Evolutionary conservation across 192 early-diverging fungal species (phyloP).

Genomic region (Linnemannia exigua): DNA sequence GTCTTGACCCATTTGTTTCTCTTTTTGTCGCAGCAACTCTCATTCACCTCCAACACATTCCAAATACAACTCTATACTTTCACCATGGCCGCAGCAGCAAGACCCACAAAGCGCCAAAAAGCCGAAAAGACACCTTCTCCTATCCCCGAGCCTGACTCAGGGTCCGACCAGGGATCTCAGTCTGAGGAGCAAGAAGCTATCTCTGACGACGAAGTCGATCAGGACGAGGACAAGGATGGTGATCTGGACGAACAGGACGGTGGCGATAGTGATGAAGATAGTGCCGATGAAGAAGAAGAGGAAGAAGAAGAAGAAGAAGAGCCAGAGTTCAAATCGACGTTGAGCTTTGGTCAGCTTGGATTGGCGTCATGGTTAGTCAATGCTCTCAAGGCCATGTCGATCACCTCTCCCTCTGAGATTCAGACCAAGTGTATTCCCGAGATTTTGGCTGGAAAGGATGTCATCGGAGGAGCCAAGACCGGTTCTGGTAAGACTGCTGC

Average conservation of each 20-base stretch:
- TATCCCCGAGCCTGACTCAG: not conserved
- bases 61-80: not conserved
- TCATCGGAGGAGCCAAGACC: constrained; percentile 96
- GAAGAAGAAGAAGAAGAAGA: constrained; percentile 59
- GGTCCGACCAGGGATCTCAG: not conserved
- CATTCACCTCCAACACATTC: not conserved
- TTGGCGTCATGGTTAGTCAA: constrained; percentile 87
- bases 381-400: constrained; percentile 84
- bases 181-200: not conserved
- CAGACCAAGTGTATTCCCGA: constrained; percentile 89
- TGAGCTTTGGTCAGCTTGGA: constrained; percentile 79
- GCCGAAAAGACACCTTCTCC: not conserved
- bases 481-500: constrained; percentile 98
- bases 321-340: constrained; percentile 13
- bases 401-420: constrained; percentile 91
- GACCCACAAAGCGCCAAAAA: constrained; percentile 18
- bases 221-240: not conserved
- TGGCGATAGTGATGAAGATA: not conserved
- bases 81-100: constrained; percentile 2
- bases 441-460: constrained; percentile 82
- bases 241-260: not conserved
- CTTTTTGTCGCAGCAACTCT: not conserved
- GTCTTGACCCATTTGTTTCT: not conserved
- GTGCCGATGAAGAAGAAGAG: constrained; percentile 3
- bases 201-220: not conserved